phyloP scores from a whole-genome alignment of 306 rosid genomes.

The Trifolium pratense region DNA sequence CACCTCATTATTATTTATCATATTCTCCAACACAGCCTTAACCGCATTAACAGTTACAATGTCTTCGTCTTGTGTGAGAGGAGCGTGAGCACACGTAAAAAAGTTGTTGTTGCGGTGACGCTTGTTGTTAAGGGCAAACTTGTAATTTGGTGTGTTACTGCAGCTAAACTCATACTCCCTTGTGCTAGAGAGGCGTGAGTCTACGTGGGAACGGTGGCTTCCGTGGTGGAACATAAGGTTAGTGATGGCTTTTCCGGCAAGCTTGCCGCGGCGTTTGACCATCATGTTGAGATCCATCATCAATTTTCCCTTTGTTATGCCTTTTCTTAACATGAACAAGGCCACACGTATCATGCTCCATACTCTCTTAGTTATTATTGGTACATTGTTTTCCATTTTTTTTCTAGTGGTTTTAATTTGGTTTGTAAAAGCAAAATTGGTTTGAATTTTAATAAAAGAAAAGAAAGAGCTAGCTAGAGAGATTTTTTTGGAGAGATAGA shows the following conservation, averaged over 20 bases:
- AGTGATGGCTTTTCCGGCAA: conserved; percentile 80
- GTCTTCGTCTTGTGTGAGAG: conserved; percentile 62
- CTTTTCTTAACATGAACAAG: conserved; percentile 74
- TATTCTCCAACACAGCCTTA: conserved; percentile 55
- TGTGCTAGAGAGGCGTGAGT: conserved; percentile 36
- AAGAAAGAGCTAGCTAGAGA: conserved; percentile 2
- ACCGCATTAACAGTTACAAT: conserved; percentile 41
- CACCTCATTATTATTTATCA: conserved; percentile 40
- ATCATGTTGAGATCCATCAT: conserved; percentile 68
- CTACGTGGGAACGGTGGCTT: conserved; percentile 20
- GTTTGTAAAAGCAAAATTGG: neutral
- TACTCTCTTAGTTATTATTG: conserved; percentile 56
- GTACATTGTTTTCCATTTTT: conserved; percentile 60
- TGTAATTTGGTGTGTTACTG: conserved; percentile 69
- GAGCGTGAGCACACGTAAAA: conserved; percentile 68
- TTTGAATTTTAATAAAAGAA: conserved; percentile 21
- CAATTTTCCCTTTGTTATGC: conserved; percentile 74
- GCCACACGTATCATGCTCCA: conserved; percentile 70
- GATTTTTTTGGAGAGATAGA: neutral
- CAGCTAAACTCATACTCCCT: conserved; percentile 95
- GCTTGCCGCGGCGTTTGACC: conserved; percentile 83
- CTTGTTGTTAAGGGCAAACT: conserved; percentile 45
- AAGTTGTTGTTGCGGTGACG: conserved; percentile 54
- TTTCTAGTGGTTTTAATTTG: conserved; percentile 12
- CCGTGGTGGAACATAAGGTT: conserved; percentile 65